phyloP scores from a whole-genome alignment of 164 flowering plant species.

The Akebia trifoliata region DNA sequence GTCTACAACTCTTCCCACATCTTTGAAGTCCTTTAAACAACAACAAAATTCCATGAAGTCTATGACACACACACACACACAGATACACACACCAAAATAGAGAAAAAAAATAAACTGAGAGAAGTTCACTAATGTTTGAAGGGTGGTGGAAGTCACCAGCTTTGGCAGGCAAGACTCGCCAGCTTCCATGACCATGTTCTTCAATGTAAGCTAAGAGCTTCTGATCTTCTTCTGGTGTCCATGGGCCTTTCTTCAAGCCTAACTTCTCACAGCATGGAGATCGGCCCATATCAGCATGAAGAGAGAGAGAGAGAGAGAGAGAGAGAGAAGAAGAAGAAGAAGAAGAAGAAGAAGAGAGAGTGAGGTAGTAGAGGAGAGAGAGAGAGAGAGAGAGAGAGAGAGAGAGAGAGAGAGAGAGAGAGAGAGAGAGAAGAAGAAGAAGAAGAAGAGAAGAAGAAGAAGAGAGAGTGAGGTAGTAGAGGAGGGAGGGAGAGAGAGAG shows the following conservation, averaged over 20 bases:
- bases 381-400: background rate
- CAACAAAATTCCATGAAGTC: background rate
- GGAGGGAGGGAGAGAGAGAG: no score
- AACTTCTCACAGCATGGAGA: constrained; percentile 42
- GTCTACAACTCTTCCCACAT: constrained; percentile 93
- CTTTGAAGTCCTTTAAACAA: constrained; percentile 62
- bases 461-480: no score
- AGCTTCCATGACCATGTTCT: constrained; percentile 95
- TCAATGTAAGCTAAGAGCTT: constrained; percentile 91
- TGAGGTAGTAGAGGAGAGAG: background rate
- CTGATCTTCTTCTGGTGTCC: constrained; percentile 98
- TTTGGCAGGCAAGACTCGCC: constrained; percentile 85
- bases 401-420: no score
- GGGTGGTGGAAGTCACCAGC: constrained; percentile 43
- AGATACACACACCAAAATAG: background rate
- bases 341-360: background rate
- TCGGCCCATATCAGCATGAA: constrained; percentile 4
- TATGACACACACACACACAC: no score
- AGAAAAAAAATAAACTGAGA: background rate
- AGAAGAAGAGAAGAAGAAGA: no score
- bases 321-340: constrained; percentile 7
- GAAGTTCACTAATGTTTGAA: background rate
- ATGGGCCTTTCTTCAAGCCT: constrained; percentile 92
- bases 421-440: no score
- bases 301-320: background rate